Evolutionary conservation across 1,139 yeast genomes (phyloP), one percentile per base, ranked within the genome.

Genomic region (Debaryomycetaceae sp.): DNA sequence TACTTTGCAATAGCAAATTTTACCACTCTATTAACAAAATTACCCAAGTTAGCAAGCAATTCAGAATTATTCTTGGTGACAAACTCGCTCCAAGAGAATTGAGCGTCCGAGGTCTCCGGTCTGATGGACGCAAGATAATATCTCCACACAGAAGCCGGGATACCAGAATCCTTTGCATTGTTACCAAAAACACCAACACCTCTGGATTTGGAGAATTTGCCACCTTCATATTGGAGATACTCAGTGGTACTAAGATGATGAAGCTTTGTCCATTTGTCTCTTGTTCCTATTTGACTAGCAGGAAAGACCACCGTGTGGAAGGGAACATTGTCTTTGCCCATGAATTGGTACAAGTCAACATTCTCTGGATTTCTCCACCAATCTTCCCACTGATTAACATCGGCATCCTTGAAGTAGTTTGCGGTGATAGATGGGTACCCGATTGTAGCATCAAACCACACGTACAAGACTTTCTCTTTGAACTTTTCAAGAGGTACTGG

Each of bases 271-370:
- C 98, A 93, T 39, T 75, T 61, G 48, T 91, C 95, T 24, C 77
- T 71, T 22, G 99, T 91, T 66, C 98, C 99, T 42, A 93, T 72
- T 67, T 84, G 86, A 37, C 96, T 72, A 39, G 95, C 83, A 49
- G 99, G 99, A 88, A 91, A 93, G 47, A 93, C 95, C 48, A 95
- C 99, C 1, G 97, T 87, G 62, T 93, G 99, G 88, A 93, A 93
- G 36, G 98, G 98, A 56, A 91, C 97, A 60, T 93, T 93, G 67
- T 93, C 99, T 69, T 93, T 93, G 71, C 99, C 99, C 99, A 93
- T 93, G 66, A 93, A 93, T 73, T 93, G 99, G 66, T 87, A 90
- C 53, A 95, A 74, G 55, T 87, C 73, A 51, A 93, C 97, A 54
- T 79, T 56, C 45, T 90, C 90, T 20, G 96, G 95, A 61, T 87